These are phyloP conservation scores for Coemansia sp. DNA, from an alignment of 192 early-diverging fungal genomes.

Conservation along the genomic window DNA sequence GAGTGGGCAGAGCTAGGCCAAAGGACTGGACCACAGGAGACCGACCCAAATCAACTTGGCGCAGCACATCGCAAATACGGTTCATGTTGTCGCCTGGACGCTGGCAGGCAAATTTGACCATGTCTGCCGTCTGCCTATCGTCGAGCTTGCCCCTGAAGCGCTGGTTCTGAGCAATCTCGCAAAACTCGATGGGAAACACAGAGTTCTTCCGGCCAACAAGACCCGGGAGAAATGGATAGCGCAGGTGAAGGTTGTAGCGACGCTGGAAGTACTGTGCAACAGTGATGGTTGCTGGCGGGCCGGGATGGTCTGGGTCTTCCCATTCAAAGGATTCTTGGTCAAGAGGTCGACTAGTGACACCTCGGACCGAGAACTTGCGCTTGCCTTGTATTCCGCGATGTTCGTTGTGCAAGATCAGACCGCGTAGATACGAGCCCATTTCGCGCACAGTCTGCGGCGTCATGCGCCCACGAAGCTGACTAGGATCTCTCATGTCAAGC, in stretches of 20 bases:
- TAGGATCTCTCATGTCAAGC: conserved; percentile 51
- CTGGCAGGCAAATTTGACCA: conserved; percentile 91
- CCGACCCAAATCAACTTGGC: conserved; percentile 58
- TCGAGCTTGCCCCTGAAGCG: conserved; percentile 77
- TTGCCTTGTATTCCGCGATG: conserved; percentile 58
- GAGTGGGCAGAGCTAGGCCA: conserved; percentile 60
- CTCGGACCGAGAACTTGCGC: conserved; percentile 68
- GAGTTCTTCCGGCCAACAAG: conserved; percentile 66
- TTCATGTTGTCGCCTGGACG: conserved; percentile 76
- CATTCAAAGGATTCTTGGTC: conserved; percentile 67
- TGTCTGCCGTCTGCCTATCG: conserved; percentile 84
- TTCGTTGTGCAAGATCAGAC: conserved; percentile 52
- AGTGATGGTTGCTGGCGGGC: conserved; percentile 53
- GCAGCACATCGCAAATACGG: conserved; percentile 72
- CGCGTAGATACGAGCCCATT: conserved; percentile 44
- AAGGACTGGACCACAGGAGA: conserved; percentile 77
- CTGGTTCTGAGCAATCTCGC: conserved; percentile 77
- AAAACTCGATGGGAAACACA: conserved; percentile 90
- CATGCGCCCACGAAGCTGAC: conserved; percentile 32
- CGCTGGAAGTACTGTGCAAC: conserved; percentile 76
- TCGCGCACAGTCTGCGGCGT: conserved; percentile 4
- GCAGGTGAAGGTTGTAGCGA: conserved; percentile 66
- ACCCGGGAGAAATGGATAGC: conserved; percentile 78
- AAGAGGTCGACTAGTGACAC: conserved; percentile 64
- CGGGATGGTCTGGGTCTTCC: conserved; percentile 41